These are phyloP conservation scores for Tremella mesenterica DNA, from an alignment of 768 basidiomycete genomes.

Conservation along the genomic window DNA sequence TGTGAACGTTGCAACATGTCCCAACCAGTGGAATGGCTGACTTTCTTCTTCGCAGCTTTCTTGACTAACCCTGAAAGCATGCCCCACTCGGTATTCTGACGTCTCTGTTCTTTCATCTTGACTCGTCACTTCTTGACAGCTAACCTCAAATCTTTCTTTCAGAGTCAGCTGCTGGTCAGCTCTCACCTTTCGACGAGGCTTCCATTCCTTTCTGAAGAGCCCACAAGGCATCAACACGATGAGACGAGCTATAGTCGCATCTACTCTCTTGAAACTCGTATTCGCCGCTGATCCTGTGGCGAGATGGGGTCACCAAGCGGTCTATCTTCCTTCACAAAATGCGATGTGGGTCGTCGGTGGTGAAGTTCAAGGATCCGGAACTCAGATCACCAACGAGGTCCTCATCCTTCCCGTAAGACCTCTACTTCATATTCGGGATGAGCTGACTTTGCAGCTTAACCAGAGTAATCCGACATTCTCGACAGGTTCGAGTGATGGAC, in stretches of 20 bases:
- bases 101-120: no score
- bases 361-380: conserved; percentile 19
- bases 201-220: no score
- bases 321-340: conserved; percentile 32
- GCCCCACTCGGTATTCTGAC: no score
- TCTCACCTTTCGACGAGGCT: no score
- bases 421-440: not conserved
- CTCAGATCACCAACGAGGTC: conserved; percentile 42
- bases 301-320: conserved; percentile 43
- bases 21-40: no score
- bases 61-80: no score
- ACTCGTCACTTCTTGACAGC: no score
- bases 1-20: no score
- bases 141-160: no score
- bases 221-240: no score
- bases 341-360: conserved; percentile 43
- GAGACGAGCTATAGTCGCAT: conserved; percentile 4
- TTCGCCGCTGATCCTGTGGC: conserved; percentile 26
- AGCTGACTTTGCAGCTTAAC: conserved; percentile 25
- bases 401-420: conserved; percentile 31
- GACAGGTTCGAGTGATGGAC: conserved; percentile 18
- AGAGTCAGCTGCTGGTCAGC: no score
- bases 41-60: no score
- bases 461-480: conserved; percentile 29
- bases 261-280: conserved; percentile 12